These are phyloP conservation scores for Fomitopsis betulina DNA, from an alignment of 1,284 basidiomycete genomes.

Conservation along the genomic window DNA sequence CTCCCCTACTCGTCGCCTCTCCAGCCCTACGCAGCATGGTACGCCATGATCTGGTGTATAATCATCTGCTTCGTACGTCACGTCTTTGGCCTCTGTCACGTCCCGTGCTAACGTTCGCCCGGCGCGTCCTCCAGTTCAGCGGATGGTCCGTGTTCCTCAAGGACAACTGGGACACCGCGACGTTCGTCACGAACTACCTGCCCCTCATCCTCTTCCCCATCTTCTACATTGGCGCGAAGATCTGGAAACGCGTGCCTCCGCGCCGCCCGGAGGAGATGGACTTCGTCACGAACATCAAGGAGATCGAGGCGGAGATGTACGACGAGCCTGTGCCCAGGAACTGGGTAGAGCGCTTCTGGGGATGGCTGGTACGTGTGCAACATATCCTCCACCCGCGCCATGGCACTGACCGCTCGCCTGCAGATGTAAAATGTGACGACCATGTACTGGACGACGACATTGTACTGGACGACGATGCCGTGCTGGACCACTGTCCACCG, in stretches of 20 bases:
- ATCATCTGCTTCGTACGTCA: slow-evolving; percentile 65
- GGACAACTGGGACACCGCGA: slow-evolving; percentile 51
- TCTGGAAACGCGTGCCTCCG: slow-evolving; percentile 44
- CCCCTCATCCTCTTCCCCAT: slow-evolving; percentile 76
- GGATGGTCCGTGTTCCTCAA: slow-evolving; percentile 77
- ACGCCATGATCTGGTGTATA: slow-evolving; percentile 47
- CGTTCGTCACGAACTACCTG: slow-evolving; percentile 62
- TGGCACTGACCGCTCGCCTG: background rate
- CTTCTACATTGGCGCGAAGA: slow-evolving; percentile 58
- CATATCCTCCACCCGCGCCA: background rate
- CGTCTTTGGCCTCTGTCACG: background rate
- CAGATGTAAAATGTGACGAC: background rate
- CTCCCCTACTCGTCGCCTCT: slow-evolving; percentile 67
- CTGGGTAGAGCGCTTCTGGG: slow-evolving; percentile 64
- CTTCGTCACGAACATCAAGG: slow-evolving; percentile 65
- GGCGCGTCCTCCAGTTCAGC: slow-evolving; percentile 47
- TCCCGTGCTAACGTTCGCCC: too few species aligned
- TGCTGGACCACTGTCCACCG: too few species aligned
- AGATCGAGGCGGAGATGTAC: slow-evolving; percentile 63
- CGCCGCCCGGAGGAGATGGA: slow-evolving; percentile 68
- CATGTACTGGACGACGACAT: too few species aligned
- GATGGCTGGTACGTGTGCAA: slow-evolving; percentile 54
- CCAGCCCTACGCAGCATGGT: slow-evolving; percentile 74
- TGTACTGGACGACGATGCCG: too few species aligned
- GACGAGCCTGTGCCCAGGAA: slow-evolving; percentile 74